A percentile compares a stretch with the other conserved stretches of the same genome.
Evolutionary conservation across 1,139 yeast species (phyloP).

Genomic region (Blastobotrys persicus): DNA sequence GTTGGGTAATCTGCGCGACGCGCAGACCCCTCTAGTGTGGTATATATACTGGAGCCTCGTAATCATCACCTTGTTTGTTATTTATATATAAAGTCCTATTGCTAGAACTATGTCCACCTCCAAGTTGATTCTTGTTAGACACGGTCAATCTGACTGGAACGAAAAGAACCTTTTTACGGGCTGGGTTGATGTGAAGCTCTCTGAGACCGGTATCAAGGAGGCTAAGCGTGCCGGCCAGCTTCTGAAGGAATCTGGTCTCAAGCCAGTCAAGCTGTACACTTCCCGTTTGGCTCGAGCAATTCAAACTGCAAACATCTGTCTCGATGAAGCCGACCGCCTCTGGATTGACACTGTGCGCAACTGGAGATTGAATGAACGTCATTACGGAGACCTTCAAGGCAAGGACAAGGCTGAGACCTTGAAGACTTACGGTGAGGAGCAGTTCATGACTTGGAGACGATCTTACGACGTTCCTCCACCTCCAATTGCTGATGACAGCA

Average conservation of each 20-base stretch:
- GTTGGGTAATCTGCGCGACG: neutral
- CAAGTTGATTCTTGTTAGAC: slow-evolving; percentile 52
- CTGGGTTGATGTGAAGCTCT: slow-evolving; percentile 94
- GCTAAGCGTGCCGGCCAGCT: slow-evolving; percentile 93
- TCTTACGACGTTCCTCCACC: slow-evolving; percentile 98
- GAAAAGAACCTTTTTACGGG: slow-evolving; percentile 98
- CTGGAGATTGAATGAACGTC: slow-evolving; percentile 99
- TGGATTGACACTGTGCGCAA: slow-evolving; percentile 92
- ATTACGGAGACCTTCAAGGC: slow-evolving; percentile 98
- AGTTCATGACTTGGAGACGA: slow-evolving; percentile 98
- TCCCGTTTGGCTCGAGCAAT: slow-evolving; percentile 93
- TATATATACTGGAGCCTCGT: neutral
- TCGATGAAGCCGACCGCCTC: slow-evolving; percentile 83
- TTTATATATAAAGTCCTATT: neutral
- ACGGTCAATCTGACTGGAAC: slow-evolving; percentile 99
- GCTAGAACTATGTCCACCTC: slow-evolving; percentile 11
- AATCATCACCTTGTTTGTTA: neutral
- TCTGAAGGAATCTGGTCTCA: slow-evolving; percentile 79
- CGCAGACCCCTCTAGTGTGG: neutral
- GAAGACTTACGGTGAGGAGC: slow-evolving; percentile 83
- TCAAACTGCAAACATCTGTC: slow-evolving; percentile 95
- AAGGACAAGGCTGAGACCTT: slow-evolving; percentile 95
- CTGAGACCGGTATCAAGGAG: slow-evolving; percentile 82
- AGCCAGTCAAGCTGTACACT: slow-evolving; percentile 87
- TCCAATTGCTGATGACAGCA: slow-evolving; percentile 68